These are phyloP conservation scores for Periconia macrospinosa DNA, from an alignment of 2,329 filamentous ascomycete genomes.

Conservation along the genomic window DNA sequence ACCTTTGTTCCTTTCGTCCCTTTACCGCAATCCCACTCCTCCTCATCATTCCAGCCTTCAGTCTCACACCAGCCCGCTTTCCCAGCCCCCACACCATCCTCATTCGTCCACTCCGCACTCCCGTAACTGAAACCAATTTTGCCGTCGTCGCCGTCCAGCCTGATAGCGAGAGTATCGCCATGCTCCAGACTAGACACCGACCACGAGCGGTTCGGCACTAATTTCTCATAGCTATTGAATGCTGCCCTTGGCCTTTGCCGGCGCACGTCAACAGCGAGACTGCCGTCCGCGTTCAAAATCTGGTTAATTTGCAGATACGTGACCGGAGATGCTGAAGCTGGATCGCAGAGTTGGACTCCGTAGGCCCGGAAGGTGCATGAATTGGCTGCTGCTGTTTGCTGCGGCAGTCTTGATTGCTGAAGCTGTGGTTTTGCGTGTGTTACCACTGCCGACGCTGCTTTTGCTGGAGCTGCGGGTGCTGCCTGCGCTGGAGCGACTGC, in stretches of 20 bases:
- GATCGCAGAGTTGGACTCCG: conserved; percentile 7
- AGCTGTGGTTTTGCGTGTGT: conserved; percentile 1
- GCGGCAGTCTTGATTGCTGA: neutral
- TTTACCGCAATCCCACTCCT: conserved; percentile 1
- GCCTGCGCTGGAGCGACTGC: neutral
- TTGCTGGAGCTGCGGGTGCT: neutral
- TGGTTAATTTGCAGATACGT: conserved; percentile 10
- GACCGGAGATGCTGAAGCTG: neutral
- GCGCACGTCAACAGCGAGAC: neutral
- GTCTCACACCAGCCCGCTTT: conserved; percentile 4
- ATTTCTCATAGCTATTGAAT: conserved; percentile 8
- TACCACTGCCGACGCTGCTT: neutral
- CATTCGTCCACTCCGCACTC: conserved; percentile 2
- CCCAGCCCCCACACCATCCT: neutral
- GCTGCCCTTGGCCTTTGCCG: neutral
- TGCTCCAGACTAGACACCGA: neutral
- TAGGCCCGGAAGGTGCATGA: conserved; percentile 8
- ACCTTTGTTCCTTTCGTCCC: neutral
- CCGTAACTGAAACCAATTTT: conserved; percentile 2
- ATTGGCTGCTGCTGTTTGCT: neutral
- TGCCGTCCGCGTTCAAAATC: conserved; percentile 1
- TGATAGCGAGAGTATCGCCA: conserved; percentile 1
- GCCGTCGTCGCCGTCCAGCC: neutral
- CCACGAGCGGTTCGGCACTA: neutral
- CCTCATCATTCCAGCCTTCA: conserved; percentile 2